phyloP scores from a whole-genome alignment of 257 asterid species.

The Verbena officinalis region DNA sequence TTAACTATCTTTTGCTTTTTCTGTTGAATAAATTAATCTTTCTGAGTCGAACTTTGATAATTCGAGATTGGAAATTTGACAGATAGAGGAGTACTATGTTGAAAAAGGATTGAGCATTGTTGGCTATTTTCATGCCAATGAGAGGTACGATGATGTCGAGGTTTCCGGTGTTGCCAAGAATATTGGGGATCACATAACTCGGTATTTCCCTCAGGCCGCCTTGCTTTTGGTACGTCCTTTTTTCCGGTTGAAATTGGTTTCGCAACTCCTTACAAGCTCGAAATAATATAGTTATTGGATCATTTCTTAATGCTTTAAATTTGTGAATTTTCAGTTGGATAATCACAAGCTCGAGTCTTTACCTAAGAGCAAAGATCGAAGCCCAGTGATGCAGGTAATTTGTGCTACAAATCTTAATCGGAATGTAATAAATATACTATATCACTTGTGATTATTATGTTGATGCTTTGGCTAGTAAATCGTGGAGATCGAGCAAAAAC shows the following conservation, averaged over 20 bases:
- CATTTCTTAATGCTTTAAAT: slow-evolving; percentile 19
- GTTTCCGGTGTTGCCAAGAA: slow-evolving; percentile 76
- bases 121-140: slow-evolving; percentile 96
- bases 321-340: slow-evolving; percentile 47
- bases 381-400: slow-evolving; percentile 64
- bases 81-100: slow-evolving; percentile 87
- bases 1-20: neutral
- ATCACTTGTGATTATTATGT: neutral
- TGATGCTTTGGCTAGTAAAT: neutral
- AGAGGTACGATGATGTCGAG: slow-evolving; percentile 81
- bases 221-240: slow-evolving; percentile 82
- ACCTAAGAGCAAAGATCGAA: slow-evolving; percentile 49
- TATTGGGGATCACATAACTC: slow-evolving; percentile 85
- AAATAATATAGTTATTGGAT: neutral
- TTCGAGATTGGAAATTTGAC: slow-evolving; percentile 17
- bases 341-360: slow-evolving; percentile 57
- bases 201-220: slow-evolving; percentile 88
- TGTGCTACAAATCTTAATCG: neutral
- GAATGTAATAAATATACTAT: neutral
- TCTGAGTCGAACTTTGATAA: slow-evolving; percentile 5
- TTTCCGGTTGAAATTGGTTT: neutral
- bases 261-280: neutral
- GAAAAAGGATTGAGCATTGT: slow-evolving; percentile 82
- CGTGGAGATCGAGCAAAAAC: slow-evolving; percentile 9
- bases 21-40: neutral